A percentile compares a stretch with the other conserved stretches of the same genome.
phyloP scores from a whole-genome alignment of 352 stramenopile species.

The Phytophthora melonis region DNA sequence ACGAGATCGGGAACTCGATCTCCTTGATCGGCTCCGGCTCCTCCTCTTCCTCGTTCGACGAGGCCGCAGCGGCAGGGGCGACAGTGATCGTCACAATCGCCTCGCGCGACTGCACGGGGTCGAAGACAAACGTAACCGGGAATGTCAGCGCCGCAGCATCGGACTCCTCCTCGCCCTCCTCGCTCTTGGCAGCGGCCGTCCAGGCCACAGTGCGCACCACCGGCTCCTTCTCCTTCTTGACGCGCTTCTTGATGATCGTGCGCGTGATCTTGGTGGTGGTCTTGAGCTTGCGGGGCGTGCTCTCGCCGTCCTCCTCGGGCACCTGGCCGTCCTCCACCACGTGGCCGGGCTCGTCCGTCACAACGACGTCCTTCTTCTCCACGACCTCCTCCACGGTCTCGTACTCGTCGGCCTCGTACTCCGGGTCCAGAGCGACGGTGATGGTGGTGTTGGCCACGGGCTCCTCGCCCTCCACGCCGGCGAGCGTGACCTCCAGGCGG shows the following conservation, averaged over 20 bases:
- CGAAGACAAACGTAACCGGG: conserved; percentile 81
- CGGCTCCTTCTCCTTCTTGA: conserved; percentile 63
- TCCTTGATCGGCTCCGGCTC: conserved; percentile 75
- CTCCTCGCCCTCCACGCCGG: conserved; percentile 63
- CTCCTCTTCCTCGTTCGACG: conserved; percentile 51
- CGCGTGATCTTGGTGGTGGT: conserved; percentile 69
- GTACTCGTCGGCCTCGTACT: conserved; percentile 76
- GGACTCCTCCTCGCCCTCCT: conserved; percentile 14
- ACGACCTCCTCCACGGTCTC: conserved; percentile 64
- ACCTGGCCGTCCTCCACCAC: conserved; percentile 54
- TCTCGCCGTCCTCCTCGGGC: conserved; percentile 45
- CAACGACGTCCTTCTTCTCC: conserved; percentile 65
- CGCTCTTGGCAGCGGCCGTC: conserved; percentile 25
- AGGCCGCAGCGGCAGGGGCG: conserved; percentile 6
- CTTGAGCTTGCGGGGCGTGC: conserved; percentile 55
- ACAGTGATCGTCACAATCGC: conserved; percentile 81
- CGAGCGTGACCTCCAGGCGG: conserved; percentile 70
- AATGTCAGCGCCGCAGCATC: conserved; percentile 40
- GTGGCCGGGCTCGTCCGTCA: conserved; percentile 56
- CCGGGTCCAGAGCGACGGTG: conserved; percentile 74
- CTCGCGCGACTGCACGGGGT: conserved; percentile 85
- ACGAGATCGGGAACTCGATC: conserved; percentile 80
- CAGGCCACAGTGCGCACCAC: conserved; percentile 51
- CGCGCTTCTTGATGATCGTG: conserved; percentile 62
- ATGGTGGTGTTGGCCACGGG: conserved; percentile 66